phyloP scores from a whole-genome alignment of 257 asterid genomes.

The Ajuga chamaepitys region DNA sequence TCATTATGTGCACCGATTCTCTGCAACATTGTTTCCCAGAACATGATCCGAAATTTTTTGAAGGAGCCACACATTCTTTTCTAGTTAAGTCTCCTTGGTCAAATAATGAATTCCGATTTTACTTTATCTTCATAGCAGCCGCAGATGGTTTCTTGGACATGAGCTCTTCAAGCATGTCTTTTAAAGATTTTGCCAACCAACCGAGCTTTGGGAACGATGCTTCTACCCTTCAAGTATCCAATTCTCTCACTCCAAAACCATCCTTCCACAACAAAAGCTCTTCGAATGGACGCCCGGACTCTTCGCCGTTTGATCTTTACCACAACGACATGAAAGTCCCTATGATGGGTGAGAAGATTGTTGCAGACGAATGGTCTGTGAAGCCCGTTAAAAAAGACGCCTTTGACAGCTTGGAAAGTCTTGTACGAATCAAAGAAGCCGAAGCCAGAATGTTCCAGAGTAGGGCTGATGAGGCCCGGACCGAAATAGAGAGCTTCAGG shows the following conservation, averaged over 20 bases:
- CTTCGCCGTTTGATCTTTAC: constrained; percentile 29
- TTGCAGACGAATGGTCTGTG: constrained; percentile 88
- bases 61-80: not conserved
- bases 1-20: not conserved
- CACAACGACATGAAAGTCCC: constrained; percentile 31
- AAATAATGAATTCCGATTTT: not conserved
- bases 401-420: constrained; percentile 68
- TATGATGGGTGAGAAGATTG: constrained; percentile 27
- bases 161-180: constrained; percentile 25
- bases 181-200: constrained; percentile 32
- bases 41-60: not conserved
- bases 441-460: constrained; percentile 86
- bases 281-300: constrained; percentile 30
- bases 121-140: constrained; percentile 36
- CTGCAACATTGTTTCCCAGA: not conserved
- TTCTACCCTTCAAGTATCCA: constrained; percentile 30
- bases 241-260: constrained; percentile 32
- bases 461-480: constrained; percentile 71
- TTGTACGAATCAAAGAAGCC: constrained; percentile 71
- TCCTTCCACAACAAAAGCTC: constrained; percentile 48
- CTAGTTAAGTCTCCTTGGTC: not conserved
- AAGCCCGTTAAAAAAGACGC: constrained; percentile 61
- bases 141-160: constrained; percentile 46
- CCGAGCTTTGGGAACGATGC: constrained; percentile 32
- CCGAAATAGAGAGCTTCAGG: constrained; percentile 57